Conservation (phyloP, 1,284 basidiomycete species). For the Ganoderma lucidum region DNA sequence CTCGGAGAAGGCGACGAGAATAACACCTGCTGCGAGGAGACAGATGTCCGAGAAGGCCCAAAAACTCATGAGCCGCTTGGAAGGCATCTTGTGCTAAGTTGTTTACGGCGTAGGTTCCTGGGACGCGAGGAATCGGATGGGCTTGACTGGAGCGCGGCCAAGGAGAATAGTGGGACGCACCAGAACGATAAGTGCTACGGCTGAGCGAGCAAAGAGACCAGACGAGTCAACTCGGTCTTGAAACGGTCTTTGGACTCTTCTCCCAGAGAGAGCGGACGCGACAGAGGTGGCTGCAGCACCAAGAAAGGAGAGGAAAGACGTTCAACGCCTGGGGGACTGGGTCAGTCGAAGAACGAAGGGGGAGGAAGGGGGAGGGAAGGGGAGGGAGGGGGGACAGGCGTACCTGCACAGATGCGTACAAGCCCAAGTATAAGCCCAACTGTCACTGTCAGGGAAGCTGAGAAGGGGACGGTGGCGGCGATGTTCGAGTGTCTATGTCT, state of each 20-base stretch:
- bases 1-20: constrained; percentile 73
- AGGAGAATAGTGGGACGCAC: constrained; percentile 20
- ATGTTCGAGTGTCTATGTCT: constrained; percentile 9
- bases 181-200: constrained; percentile 30
- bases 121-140: background rate
- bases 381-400: constrained; percentile 25
- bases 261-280: constrained; percentile 46
- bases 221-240: constrained; percentile 35
- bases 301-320: constrained; percentile 49
- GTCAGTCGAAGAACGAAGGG: constrained; percentile 46
- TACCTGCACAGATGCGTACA: constrained; percentile 23
- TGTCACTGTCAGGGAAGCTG: constrained; percentile 22
- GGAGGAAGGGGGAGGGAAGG: constrained; percentile 26
- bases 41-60: constrained; percentile 77
- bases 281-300: constrained; percentile 47
- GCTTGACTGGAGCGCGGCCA: background rate
- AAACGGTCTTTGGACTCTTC: constrained; percentile 37
- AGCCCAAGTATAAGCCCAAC: constrained; percentile 32
- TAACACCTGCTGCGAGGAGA: constrained; percentile 71
- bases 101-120: constrained; percentile 33
- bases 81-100: constrained; percentile 62
- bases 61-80: constrained; percentile 69
- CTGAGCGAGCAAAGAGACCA: constrained; percentile 26
- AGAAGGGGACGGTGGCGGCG: constrained; percentile 15
- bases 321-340: constrained; percentile 61